A percentile compares a stretch with the other conserved stretches of the same genome.
Conservation (phyloP, 2,329 filamentous ascomycete genomes). For the Periconia digitata region DNA sequence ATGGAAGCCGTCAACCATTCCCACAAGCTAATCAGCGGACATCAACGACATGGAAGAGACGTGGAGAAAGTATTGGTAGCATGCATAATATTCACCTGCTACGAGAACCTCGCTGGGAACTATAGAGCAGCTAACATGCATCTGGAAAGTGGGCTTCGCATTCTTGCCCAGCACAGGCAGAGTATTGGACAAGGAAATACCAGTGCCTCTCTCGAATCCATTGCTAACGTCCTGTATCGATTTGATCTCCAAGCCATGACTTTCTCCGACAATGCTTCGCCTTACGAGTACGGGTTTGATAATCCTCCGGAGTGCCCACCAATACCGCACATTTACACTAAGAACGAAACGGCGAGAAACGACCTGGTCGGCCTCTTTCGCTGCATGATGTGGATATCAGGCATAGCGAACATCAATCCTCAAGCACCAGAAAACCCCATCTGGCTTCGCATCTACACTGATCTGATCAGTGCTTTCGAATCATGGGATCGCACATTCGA, state of each 20-base stretch:
- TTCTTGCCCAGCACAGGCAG: slow-evolving; percentile 23
- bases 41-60: slow-evolving; percentile 20
- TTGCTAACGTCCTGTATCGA: slow-evolving; percentile 27
- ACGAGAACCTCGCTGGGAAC: slow-evolving; percentile 34
- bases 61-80: slow-evolving; percentile 31
- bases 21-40: slow-evolving; percentile 24
- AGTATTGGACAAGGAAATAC: not conserved
- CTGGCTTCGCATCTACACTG: slow-evolving; percentile 21
- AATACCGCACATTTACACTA: slow-evolving; percentile 21
- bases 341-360: slow-evolving; percentile 21
- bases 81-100: slow-evolving; percentile 35
- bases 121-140: slow-evolving; percentile 32
- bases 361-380: slow-evolving; percentile 27
- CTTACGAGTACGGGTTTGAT: slow-evolving; percentile 24
- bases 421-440: slow-evolving; percentile 18
- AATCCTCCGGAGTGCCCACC: slow-evolving; percentile 21
- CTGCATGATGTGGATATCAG: slow-evolving; percentile 32
- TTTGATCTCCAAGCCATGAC: slow-evolving; percentile 37
- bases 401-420: slow-evolving; percentile 20
- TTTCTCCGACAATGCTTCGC: slow-evolving; percentile 30
- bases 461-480: slow-evolving; percentile 19
- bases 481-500: slow-evolving; percentile 24
- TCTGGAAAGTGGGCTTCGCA: slow-evolving; percentile 27
- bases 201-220: slow-evolving; percentile 14
- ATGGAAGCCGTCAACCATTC: slow-evolving; percentile 32